These are phyloP conservation scores for Plasmodium falciparum DNA, from an alignment of 169 alveolate species.

Conservation along the genomic window DNA sequence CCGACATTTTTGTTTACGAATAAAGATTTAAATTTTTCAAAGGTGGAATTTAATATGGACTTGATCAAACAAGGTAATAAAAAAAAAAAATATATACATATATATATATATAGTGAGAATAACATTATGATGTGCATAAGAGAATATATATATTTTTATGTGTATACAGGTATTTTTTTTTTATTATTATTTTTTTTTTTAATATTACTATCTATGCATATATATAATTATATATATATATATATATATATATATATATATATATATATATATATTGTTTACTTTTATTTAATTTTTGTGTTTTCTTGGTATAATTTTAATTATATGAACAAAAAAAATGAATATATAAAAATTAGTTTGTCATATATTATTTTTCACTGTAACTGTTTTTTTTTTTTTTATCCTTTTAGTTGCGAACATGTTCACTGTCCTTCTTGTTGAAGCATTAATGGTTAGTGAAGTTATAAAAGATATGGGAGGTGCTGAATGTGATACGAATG, in stretches of 20 bases:
- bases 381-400: too few relatives aligned
- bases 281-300: background rate
- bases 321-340: too few relatives aligned
- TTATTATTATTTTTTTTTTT: background rate
- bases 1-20: constrained; percentile 76
- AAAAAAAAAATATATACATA: background rate
- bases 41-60: constrained; percentile 76
- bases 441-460: constrained; percentile 85
- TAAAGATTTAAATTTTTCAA: constrained; percentile 66
- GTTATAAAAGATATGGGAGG: constrained; percentile 86
- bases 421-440: constrained; percentile 81
- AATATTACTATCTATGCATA: background rate
- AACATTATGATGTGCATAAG: too few relatives aligned
- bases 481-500: constrained; percentile 83
- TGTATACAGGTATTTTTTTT: background rate
- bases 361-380: too few relatives aligned
- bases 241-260: background rate
- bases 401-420: constrained; percentile 35
- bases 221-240: too few relatives aligned
- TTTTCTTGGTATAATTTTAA: too few relatives aligned
- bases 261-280: too few relatives aligned
- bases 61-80: constrained; percentile 67
- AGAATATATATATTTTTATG: too few relatives aligned
- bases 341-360: too few relatives aligned
- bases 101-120: background rate